Percentiles rank a stretch among this genome's conserved stretches.
Evolutionary conservation across 257 asterid species (phyloP).

Genomic region (Rubia yunnanensis): DNA sequence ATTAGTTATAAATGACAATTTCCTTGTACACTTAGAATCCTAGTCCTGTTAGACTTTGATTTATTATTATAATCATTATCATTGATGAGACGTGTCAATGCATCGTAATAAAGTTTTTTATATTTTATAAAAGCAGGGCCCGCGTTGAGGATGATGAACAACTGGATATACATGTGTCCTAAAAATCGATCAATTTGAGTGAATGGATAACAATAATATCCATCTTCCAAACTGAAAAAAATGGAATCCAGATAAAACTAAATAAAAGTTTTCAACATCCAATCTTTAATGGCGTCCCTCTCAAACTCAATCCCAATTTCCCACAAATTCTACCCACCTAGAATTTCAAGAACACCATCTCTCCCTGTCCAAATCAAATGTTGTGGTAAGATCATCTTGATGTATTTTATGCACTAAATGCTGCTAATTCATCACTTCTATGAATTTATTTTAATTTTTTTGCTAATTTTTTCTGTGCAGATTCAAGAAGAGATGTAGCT

Average conservation of each 20-base stretch:
- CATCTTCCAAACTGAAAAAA: not conserved
- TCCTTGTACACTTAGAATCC: too few species aligned
- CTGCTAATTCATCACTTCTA: not conserved
- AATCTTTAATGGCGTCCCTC: conserved; percentile 40
- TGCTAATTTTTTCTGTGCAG: conserved; percentile 19
- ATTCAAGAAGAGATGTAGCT: conserved; percentile 13
- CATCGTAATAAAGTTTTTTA: too few species aligned
- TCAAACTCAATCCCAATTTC: conserved; percentile 38
- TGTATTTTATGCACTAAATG: not conserved
- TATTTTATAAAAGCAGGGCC: conserved; percentile 8
- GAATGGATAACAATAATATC: conserved; percentile 26
- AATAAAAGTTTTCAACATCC: conserved; percentile 5
- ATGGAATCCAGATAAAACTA: not conserved
- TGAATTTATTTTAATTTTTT: not conserved
- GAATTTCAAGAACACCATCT: conserved; percentile 4
- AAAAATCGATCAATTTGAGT: conserved; percentile 3
- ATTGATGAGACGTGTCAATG: too few species aligned
- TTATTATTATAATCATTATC: too few species aligned
- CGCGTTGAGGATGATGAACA: conserved; percentile 15
- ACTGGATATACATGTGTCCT: conserved; percentile 5
- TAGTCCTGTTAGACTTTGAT: too few species aligned
- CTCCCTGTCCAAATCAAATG: conserved; percentile 35
- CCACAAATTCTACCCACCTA: conserved; percentile 28
- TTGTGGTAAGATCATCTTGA: conserved; percentile 29
- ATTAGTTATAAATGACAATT: too few species aligned